Conservation (phyloP, 176 grass and related monocot genomes). For the Phragmites australis region DNA sequence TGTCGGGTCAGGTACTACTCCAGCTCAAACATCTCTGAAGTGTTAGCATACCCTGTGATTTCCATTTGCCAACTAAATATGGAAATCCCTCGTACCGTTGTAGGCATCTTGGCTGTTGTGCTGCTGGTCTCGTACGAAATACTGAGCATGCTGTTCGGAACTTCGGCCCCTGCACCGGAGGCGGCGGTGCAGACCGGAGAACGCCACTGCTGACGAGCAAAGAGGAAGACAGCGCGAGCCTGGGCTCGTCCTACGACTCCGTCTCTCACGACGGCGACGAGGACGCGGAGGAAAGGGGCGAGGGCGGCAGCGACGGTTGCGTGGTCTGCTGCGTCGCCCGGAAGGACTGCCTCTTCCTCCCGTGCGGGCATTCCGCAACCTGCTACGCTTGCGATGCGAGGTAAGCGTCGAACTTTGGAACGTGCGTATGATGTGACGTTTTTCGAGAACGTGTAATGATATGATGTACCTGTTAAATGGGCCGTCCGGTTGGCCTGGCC, state of each 20-base stretch:
- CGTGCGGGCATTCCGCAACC: conserved; percentile 67
- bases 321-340: conserved; percentile 54
- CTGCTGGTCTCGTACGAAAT: conserved; percentile 62
- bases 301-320: conserved; percentile 39
- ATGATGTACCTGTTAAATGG: no score
- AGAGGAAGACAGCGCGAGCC: conserved; percentile 60
- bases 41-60: background rate
- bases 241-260: conserved; percentile 87
- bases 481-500: no score
- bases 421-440: background rate
- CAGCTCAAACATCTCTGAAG: background rate
- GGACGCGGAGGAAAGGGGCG: conserved; percentile 33
- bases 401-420: background rate
- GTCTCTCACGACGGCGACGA: conserved; percentile 63
- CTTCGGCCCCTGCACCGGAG: conserved; percentile 10
- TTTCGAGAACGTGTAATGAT: no score
- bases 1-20: conserved; percentile 65
- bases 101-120: conserved; percentile 49
- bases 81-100: background rate
- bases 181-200: background rate
- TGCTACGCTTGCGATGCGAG: conserved; percentile 70
- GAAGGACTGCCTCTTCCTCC: conserved; percentile 77
- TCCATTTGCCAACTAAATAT: background rate
- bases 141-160: conserved; percentile 29
- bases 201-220: conserved; percentile 49